Base-by-base conservation (phyloP, 441 rosid genomes). In the Mallotus japonicus region DNA sequence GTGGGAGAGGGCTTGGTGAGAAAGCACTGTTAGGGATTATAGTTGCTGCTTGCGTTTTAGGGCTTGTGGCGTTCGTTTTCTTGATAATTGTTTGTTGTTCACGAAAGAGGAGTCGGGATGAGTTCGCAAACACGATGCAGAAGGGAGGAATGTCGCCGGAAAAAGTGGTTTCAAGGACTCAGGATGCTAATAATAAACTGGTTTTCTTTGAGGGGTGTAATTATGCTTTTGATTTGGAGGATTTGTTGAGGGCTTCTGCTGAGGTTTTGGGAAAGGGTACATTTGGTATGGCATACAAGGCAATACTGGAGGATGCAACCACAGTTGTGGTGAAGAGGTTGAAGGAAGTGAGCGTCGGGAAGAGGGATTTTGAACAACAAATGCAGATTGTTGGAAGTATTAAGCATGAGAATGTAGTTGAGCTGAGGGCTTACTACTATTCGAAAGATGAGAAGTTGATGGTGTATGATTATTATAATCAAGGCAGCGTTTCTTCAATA, bases 401-500 rank as follows among this genome's bases (percentile, higher is more conserved):
- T 74, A 85, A 76, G 77, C 99, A 95, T 1, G 89, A 87, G 70
- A 91, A 95, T 49, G 96, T 92, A 61, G 89, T 87, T 77, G 94
- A 90, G 78, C 83, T 95, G 68, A 91, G 86, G 79, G 99, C 96
- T 4, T 95, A 91, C 74, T 95, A 87, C 77, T 90, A 87, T 75
- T 95, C 99, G 17, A 95, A 95, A 81, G 99, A 95, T 59, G 99
- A 95, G 87, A 95, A 89, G 87, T 92, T 95, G 12, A 88, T 95
- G 88, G 98, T 92, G 74, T 89, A 89, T 75, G 97, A 95, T 56
- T 91, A 84, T 78, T 91, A 76, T 83, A 73, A 76, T 55, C 85
- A 77, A 57, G 98, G 98, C 53, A 95, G 98, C 54, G 80, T 90
- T 22, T 90, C 98, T 63, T 71, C 95, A 65, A 77, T 91, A 76